phyloP scores from a whole-genome alignment of 805 yeast species.

The Yarrowia phangngaensis region DNA sequence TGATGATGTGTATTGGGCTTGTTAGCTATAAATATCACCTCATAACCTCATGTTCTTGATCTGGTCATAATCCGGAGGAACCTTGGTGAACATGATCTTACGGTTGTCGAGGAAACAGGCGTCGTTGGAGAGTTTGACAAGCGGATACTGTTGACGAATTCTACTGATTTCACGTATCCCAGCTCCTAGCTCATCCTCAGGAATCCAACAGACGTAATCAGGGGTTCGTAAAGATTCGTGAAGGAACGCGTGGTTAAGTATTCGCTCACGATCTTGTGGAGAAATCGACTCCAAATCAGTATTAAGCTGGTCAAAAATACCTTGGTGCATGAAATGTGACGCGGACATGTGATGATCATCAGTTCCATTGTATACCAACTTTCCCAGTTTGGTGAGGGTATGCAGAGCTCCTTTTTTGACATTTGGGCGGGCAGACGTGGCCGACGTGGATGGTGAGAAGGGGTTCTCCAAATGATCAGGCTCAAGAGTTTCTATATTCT shows the following conservation, averaged over 20 bases:
- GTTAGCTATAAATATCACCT: not conserved
- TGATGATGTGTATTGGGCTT: too few relatives aligned
- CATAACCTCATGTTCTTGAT: constrained; percentile 31
- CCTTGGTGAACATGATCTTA: constrained; percentile 31
- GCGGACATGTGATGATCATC: constrained; percentile 15
- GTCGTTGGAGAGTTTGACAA: constrained; percentile 35
- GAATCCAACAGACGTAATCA: constrained; percentile 46
- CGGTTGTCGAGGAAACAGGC: constrained; percentile 36
- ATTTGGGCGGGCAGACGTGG: constrained; percentile 5
- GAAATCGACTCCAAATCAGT: constrained; percentile 33
- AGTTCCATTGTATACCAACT: constrained; percentile 8
- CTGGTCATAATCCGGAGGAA: constrained; percentile 36
- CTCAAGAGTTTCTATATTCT: too few relatives aligned
- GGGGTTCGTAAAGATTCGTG: constrained; percentile 37
- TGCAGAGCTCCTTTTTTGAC: not conserved
- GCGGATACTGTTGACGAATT: constrained; percentile 33
- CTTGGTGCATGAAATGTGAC: constrained; percentile 28
- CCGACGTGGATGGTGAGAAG: not conserved
- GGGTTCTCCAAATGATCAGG: too few relatives aligned
- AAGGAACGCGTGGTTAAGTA: constrained; percentile 35
- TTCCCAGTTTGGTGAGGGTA: constrained; percentile 12
- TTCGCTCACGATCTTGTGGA: constrained; percentile 33
- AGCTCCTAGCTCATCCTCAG: constrained; percentile 42
- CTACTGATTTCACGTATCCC: constrained; percentile 39
- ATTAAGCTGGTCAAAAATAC: constrained; percentile 35